Conservation (phyloP, 2,329 filamentous ascomycete genomes). For the Fusarium penzigii region DNA sequence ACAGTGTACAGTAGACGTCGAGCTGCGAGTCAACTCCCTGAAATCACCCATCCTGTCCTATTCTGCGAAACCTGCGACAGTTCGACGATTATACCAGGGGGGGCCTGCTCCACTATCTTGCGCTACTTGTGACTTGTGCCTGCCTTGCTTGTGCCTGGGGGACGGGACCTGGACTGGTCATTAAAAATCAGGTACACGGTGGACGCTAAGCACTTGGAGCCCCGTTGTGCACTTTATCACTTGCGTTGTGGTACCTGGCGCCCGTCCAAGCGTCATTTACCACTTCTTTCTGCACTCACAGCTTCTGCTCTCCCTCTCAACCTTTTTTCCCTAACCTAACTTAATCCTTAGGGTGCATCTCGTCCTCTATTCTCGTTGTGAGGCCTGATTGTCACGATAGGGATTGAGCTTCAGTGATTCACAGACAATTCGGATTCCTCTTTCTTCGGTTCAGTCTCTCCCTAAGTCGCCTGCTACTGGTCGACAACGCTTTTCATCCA, state of each 20-base stretch:
- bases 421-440: neutral
- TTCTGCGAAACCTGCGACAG: slow-evolving; percentile 16
- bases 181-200: neutral
- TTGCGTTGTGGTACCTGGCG: neutral
- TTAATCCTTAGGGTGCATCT: neutral
- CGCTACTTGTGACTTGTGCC: neutral
- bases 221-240: neutral
- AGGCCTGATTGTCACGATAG: neutral
- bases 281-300: neutral
- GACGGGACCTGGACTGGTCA: neutral
- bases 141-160: neutral
- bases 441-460: neutral
- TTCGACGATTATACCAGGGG: slow-evolving; percentile 15
- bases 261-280: neutral
- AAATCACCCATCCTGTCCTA: slow-evolving; percentile 3
- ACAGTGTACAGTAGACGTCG: neutral
- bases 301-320: neutral
- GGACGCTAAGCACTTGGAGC: neutral
- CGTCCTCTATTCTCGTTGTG: neutral
- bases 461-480: neutral
- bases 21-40: slow-evolving; percentile 6
- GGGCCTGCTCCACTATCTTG: slow-evolving; percentile 11
- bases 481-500: neutral
- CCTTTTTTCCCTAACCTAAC: neutral
- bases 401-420: neutral